A percentile compares a stretch with the other conserved stretches of the same genome.
Evolutionary conservation across 2,329 filamentous ascomycete genomes (phyloP).

Genomic region (Hortaea sp.): DNA sequence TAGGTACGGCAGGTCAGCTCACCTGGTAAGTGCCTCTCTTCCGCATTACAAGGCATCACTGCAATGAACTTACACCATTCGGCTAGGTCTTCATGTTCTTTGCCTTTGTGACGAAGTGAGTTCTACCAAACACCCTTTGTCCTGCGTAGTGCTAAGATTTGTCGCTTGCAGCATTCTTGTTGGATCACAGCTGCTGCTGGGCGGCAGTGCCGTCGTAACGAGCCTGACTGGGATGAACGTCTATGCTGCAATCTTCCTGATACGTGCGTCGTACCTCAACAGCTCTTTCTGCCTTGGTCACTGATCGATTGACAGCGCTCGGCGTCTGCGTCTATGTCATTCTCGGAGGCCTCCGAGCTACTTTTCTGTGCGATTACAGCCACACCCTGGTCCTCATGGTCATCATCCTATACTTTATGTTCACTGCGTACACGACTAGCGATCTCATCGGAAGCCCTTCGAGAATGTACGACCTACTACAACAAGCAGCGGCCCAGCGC

Average conservation of each 20-base stretch:
- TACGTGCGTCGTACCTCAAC: conserved; percentile 15
- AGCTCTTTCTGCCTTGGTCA: neutral
- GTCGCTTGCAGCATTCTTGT: conserved; percentile 23
- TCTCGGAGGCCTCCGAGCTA: conserved; percentile 31
- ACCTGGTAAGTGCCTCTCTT: conserved; percentile 15
- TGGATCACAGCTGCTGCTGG: conserved; percentile 32
- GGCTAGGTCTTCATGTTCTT: conserved; percentile 29
- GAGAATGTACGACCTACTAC: conserved; percentile 29
- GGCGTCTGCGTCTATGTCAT: conserved; percentile 29
- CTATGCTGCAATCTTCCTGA: conserved; percentile 33
- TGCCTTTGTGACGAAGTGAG: conserved; percentile 29
- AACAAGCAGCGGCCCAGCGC: conserved; percentile 22
- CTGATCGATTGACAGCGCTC: conserved; percentile 8
- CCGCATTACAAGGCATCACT: no score
- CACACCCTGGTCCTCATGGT: conserved; percentile 34
- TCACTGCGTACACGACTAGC: conserved; percentile 30
- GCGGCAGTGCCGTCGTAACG: conserved; percentile 35
- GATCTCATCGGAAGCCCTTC: conserved; percentile 29
- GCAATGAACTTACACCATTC: no score
- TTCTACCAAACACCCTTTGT: no score
- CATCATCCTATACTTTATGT: conserved; percentile 35
- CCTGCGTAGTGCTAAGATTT: no score
- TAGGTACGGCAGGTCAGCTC: conserved; percentile 23
- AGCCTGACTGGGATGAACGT: conserved; percentile 33
- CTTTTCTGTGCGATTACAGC: conserved; percentile 30